Evolutionary conservation across 1,139 yeast species (phyloP), one percentile per base, ranked within the genome.

Genomic region (Keqinozyma sinolaborantium): DNA sequence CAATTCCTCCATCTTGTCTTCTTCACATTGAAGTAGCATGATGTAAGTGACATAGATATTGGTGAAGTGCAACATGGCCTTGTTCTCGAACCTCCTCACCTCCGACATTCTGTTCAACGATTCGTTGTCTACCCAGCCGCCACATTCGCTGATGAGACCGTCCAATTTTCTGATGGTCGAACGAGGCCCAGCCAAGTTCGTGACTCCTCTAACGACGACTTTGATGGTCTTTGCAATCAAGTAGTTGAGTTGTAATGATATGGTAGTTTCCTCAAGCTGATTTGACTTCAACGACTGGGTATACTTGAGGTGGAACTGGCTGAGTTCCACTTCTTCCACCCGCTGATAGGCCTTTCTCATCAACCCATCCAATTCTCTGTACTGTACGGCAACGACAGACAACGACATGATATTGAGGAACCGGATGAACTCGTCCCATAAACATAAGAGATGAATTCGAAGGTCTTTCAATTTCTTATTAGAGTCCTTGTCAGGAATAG

Each of bases 401-500:
- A 64, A 57, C 0, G 58, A 42, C 3, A 54, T 52, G 28, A 60
- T 42, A 44, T 67, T 67, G n/a, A 53, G 38, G 14, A 64, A 33
- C 20, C 72, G 40, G 8, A 68, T 40, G 12, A 62, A 30, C 26
- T 64, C 68, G 21, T 50, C 45, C 74, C 74, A 69, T 8, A 67
- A 32, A 30, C 47, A 45, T 33, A 69, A 55, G 13, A 65, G 35
- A 34, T 64, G 66, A 3, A 61, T 32, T 28, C 60, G 53, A n/a
- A 65, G 33, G 15, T 56, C 58, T 18, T 49, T 47, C 15, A 44
- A 40, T 25, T 51, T 45, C 30, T 41, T 47, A 21, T 48, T 42
- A 15, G 50, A 34, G 16, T 45, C 45, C 25, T 41, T 33, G 3
- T 36, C 48, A 14, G 44, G 42, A 28, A 56, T 47, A 3, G 31